phyloP scores from a whole-genome alignment of 2,329 filamentous ascomycete species.

The Talaromyces funiculosus region DNA sequence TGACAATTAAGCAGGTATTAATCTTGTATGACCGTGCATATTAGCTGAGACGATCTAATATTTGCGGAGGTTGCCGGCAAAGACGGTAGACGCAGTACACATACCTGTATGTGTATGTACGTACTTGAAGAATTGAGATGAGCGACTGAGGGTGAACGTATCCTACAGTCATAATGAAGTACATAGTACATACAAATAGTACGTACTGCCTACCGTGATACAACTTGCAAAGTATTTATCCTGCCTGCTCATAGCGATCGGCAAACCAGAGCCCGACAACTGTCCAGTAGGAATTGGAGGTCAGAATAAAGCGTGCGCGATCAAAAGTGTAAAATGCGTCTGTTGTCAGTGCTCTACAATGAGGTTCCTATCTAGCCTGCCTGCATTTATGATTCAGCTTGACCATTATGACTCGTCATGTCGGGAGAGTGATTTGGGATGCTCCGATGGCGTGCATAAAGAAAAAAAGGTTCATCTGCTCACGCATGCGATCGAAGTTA shows the following conservation, averaged over 20 bases:
- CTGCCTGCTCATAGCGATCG: background rate
- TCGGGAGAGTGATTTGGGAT: background rate
- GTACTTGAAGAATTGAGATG: background rate
- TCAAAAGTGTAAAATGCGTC: background rate
- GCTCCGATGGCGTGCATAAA: background rate
- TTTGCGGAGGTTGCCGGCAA: background rate
- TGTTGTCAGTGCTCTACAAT: background rate
- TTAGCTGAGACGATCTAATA: background rate
- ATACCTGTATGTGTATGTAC: background rate
- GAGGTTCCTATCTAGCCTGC: background rate
- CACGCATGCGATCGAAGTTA: slow-evolving; percentile 1
- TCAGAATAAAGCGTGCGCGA: background rate
- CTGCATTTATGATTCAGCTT: background rate
- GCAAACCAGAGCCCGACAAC: background rate
- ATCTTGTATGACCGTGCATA: background rate
- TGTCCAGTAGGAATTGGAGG: background rate
- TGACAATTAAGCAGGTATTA: background rate
- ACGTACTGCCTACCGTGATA: no score
- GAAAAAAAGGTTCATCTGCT: background rate
- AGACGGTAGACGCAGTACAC: background rate
- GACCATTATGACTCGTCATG: no score
- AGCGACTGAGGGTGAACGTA: background rate
- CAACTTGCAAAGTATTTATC: no score
- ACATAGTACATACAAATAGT: no score
- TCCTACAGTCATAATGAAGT: background rate